These are phyloP conservation scores for Eleusine indica DNA, from an alignment of 176 grass and related monocot genomes.

Conservation along the genomic window DNA sequence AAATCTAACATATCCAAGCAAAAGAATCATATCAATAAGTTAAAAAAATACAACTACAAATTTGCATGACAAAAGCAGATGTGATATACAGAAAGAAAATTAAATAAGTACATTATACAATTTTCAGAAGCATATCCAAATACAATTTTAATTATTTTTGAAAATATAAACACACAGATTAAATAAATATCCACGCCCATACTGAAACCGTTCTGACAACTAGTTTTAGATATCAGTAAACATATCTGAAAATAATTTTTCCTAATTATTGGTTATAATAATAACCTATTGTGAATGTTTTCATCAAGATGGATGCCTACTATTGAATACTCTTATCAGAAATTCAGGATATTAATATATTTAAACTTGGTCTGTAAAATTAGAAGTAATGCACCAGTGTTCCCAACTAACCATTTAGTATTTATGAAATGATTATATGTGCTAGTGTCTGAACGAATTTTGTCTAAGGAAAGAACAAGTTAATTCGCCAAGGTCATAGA, in stretches of 20 bases:
- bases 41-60: conserved; percentile 4
- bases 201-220: conserved; percentile 1
- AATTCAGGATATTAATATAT: not conserved
- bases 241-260: not conserved
- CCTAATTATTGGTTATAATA: not conserved
- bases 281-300: not conserved
- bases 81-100: not conserved
- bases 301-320: conserved; percentile 25
- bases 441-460: not conserved
- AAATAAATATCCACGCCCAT: not conserved
- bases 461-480: not conserved
- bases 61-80: conserved; percentile 11
- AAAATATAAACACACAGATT: not conserved
- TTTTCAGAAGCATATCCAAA: conserved; percentile 15
- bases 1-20: not conserved
- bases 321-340: not conserved
- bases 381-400: not conserved
- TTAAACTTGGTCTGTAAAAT: conserved; percentile 10
- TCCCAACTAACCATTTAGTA: not conserved
- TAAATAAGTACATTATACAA: not conserved
- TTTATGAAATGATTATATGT: not conserved
- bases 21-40: not conserved
- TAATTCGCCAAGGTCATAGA: not conserved
- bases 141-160: not conserved
- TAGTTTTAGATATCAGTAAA: not conserved